phyloP scores from a whole-genome alignment of 2,329 filamentous ascomycete species.

The Fusarium bulbicola region DNA sequence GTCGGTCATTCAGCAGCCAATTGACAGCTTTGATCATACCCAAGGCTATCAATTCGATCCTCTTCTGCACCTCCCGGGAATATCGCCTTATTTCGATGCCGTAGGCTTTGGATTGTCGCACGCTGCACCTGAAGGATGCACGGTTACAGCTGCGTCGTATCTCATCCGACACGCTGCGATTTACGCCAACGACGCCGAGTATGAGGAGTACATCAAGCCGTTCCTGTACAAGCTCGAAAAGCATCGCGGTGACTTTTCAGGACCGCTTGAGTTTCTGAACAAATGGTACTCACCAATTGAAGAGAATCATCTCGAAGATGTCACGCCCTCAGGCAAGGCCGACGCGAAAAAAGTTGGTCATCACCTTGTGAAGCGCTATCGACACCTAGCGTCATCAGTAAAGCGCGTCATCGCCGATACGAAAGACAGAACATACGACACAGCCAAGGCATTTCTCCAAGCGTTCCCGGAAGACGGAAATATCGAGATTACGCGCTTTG shows the following conservation, averaged over 20 bases:
- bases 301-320: constrained; percentile 33
- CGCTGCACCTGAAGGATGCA: constrained; percentile 35
- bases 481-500: constrained; percentile 29
- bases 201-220: constrained; percentile 37
- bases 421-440: constrained; percentile 37
- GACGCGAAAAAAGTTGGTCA: constrained; percentile 30
- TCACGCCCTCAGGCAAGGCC: constrained; percentile 34
- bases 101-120: constrained; percentile 36
- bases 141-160: constrained; percentile 32
- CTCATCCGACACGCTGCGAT: constrained; percentile 38
- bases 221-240: constrained; percentile 36
- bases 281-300: constrained; percentile 37
- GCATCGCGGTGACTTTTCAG: constrained; percentile 33
- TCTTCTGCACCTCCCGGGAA: constrained; percentile 36
- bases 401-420: constrained; percentile 37
- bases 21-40: constrained; percentile 27
- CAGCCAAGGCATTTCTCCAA: constrained; percentile 27
- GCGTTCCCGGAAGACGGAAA: constrained; percentile 21
- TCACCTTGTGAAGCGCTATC: constrained; percentile 33
- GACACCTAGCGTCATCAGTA: constrained; percentile 29
- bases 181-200: constrained; percentile 38
- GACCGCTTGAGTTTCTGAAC: constrained; percentile 30
- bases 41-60: constrained; percentile 39
- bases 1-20: constrained; percentile 25
- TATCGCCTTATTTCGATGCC: constrained; percentile 40